Evolutionary conservation across 2,329 filamentous ascomycete genomes (phyloP), one percentile per base, ranked within the genome.

Genomic region (Alternaria angustiovoidea): DNA sequence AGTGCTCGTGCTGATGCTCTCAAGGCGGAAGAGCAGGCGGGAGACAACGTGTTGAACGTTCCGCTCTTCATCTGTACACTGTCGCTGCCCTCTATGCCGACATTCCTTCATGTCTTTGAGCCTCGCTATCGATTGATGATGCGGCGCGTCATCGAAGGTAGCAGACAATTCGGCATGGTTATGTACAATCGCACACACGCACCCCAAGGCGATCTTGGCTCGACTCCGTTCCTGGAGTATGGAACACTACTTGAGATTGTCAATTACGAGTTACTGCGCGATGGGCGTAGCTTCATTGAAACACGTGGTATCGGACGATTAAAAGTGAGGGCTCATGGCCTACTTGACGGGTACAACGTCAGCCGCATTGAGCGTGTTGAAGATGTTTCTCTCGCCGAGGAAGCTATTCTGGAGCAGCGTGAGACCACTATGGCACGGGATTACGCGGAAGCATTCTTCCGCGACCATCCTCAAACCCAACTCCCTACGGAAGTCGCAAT

Each of bases 111-210:
- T 70, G 87, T 97, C n/a, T 97, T 96, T 73, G 94, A 97, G 75
- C 91, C 92, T n/a, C 86, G 91, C 7, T 97, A 97, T 75, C 88
- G 92, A 7, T 83, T 95, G n/a, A 95, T 97, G 92, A 90, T 97
- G 38, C 86, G 90, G 47, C 87, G 93, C 36, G 90, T 88, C 0
- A 81, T 96, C 54, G 90, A 93, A 63, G 88, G 88, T 0, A 87
- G 90, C 61, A 83, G 87, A 14, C 91, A 88, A 24, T 97, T 97
- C 72, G 94, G 94, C 24, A 96, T 97, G 91, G 85, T 96, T 18
- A 85, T 92, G 72, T 88, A 89, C 63, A 91, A 89, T 66, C 81
- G 82, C 46, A 78, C 78, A n/a, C 78, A 81, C 24, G 77, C 82
- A 59, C 73, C 81, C 5, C 86, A 88, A 76, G 85, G 83, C 4